Evolutionary conservation across 2,329 filamentous ascomycete species (phyloP).

Genomic region (Diaporthe velutina): DNA sequence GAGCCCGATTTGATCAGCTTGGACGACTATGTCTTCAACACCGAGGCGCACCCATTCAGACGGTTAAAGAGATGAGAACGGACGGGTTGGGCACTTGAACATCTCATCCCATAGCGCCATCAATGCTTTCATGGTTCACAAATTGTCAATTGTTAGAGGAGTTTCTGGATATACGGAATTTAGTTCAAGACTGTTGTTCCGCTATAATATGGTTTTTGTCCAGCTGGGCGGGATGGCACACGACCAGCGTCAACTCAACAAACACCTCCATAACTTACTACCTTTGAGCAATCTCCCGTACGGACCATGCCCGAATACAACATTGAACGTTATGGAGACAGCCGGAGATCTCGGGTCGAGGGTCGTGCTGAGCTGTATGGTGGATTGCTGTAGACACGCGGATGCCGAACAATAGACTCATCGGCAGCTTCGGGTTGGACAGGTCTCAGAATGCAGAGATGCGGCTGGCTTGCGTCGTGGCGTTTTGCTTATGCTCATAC

Average conservation of each 20-base stretch:
- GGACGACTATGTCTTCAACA: conserved; percentile 39
- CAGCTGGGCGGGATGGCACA: neutral
- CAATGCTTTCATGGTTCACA: neutral
- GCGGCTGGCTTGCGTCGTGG: neutral
- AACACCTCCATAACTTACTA: neutral
- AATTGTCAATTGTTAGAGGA: no score
- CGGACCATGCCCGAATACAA: neutral
- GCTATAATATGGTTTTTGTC: neutral
- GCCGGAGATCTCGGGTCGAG: neutral
- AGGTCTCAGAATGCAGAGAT: neutral
- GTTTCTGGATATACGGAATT: neutral
- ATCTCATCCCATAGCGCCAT: neutral
- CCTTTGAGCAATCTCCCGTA: neutral
- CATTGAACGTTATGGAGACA: neutral
- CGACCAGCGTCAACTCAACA: neutral
- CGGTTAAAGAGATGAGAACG: neutral
- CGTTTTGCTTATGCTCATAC: neutral
- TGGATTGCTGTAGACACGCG: neutral
- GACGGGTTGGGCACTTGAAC: neutral
- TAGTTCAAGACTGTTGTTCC: no score
- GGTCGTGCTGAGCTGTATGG: neutral
- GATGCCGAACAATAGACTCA: neutral
- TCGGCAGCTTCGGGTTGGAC: no score
- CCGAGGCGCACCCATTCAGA: conserved; percentile 38
- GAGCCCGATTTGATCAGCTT: conserved; percentile 24